A percentile compares a stretch with the other conserved stretches of the same genome.
Conservation (phyloP, 768 basidiomycete genomes). For the Mycena olivaceomarginata region DNA sequence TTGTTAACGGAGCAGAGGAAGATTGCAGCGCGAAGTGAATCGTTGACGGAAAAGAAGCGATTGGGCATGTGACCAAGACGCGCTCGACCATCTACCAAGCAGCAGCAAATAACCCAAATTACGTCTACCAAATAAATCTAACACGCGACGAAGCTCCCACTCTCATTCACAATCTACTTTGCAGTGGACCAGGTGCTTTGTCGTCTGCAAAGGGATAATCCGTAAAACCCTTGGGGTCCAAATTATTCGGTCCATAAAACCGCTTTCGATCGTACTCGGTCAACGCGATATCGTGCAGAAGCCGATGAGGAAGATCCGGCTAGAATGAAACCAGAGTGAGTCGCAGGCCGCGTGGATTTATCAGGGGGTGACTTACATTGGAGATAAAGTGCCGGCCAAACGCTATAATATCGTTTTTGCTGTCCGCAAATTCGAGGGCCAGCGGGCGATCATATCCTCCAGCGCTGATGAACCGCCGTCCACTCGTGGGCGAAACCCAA, state of each 20-base stretch:
- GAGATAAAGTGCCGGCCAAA: slow-evolving; percentile 46
- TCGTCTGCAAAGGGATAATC: slow-evolving; percentile 42
- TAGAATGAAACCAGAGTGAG: not conserved
- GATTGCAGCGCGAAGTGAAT: no score
- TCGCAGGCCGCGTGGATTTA: not conserved
- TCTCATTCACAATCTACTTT: slow-evolving; percentile 10
- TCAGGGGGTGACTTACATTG: slow-evolving; percentile 19
- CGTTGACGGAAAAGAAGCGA: no score
- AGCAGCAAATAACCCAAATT: not conserved
- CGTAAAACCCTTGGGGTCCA: slow-evolving; percentile 38
- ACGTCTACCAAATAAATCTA: no score
- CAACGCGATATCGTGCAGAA: slow-evolving; percentile 36
- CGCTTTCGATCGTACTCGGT: slow-evolving; percentile 19
- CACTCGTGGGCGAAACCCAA: not conserved
- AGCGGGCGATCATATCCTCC: slow-evolving; percentile 52
- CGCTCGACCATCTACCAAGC: not conserved
- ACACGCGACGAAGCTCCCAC: no score
- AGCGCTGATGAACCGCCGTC: slow-evolving; percentile 41
- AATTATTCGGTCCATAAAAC: slow-evolving; percentile 30
- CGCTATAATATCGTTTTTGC: slow-evolving; percentile 33
- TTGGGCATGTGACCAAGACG: not conserved
- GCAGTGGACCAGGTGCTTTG: not conserved
- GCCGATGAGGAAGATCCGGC: slow-evolving; percentile 43
- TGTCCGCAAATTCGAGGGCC: slow-evolving; percentile 51
- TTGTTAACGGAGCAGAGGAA: no score